Base-by-base conservation (phyloP, 345 rosid species). In the Camelina hispida region DNA sequence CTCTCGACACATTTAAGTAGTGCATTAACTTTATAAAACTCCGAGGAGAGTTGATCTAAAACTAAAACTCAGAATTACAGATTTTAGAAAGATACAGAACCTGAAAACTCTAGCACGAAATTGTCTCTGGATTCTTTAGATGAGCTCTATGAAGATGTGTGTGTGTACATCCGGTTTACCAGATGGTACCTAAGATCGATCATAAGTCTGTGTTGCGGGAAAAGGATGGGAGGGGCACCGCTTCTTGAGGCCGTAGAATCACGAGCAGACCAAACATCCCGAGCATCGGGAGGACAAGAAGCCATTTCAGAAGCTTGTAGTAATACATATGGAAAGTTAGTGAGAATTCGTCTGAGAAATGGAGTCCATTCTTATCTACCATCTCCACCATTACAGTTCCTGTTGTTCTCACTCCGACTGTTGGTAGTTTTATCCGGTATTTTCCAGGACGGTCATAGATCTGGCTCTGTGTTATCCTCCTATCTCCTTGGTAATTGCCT, bases 241-340 rank as follows among this genome's bases (percentile, higher is more conserved):
- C 91, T 69, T 93, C 99, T 77, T 89, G 98, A 0, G 99, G 98
- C 20, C 92, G 89, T 66, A 96, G 88, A 81, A 96, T 85, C 78
- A 87, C 93, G 11, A 96, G 92, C 51, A 96, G 83, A 62, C 85
- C 87, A 50, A 96, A 89, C 99, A 96, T 91, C 16, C 95, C 98
- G 9, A 96, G 91, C 98, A 93, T 96, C 9, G 99, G 99, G 56
- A 93, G 88, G 66, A 96, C 93, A 13, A 96, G 90, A 43, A 93
- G 93, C 98, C 99, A 96, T 83, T 96, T 96, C 34, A 93, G 92
- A 55, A 96, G 87, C 83, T 86, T 96, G 76, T 96, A 91, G 83
- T 93, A 96, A 80, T 93, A 81, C 98, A 96, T 89, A 63, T 96
- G 99, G 87, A 96, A 96, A 20, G 99, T 96, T 43, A 96, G 82